Conservation (phyloP, 345 rosid genomes). For the Crucihimalaya himalaica region DNA sequence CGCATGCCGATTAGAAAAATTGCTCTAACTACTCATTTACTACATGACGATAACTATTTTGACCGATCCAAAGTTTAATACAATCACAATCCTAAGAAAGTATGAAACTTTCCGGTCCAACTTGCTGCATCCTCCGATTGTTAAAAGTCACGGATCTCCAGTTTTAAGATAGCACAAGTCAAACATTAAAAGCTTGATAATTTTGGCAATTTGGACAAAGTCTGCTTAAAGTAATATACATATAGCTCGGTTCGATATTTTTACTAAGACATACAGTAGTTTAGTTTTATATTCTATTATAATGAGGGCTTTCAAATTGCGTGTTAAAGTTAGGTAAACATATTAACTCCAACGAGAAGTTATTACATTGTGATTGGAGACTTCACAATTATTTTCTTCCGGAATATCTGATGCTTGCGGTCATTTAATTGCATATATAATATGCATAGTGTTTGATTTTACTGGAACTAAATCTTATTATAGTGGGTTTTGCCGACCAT, state of each 20-base stretch:
- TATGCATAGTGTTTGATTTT: slow-evolving; percentile 9
- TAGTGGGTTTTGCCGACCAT: slow-evolving; percentile 3
- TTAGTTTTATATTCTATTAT: slow-evolving; percentile 5
- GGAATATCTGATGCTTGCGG: background rate
- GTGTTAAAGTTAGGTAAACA: background rate
- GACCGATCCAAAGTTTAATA: slow-evolving; percentile 31
- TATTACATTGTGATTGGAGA: slow-evolving; percentile 3
- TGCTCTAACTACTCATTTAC: slow-evolving; percentile 9
- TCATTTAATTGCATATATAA: background rate
- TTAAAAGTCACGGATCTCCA: slow-evolving; percentile 32
- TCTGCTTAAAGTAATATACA: background rate
- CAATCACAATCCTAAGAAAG: slow-evolving; percentile 14
- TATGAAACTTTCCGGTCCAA: slow-evolving; percentile 25
- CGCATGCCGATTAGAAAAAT: background rate
- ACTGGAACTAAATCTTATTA: slow-evolving; percentile 8
- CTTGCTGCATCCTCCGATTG: slow-evolving; percentile 27
- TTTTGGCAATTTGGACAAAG: slow-evolving; percentile 16
- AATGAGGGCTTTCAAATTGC: slow-evolving; percentile 6
- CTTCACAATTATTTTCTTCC: background rate
- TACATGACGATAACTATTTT: slow-evolving; percentile 12
- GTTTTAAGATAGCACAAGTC: slow-evolving; percentile 26
- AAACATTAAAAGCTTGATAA: slow-evolving; percentile 30
- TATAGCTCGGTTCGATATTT: slow-evolving; percentile 6
- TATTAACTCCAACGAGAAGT: slow-evolving; percentile 12
- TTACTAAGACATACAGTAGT: background rate